Conservation (phyloP, 2,329 filamentous ascomycete genomes). For the Fusarium multiceps region DNA sequence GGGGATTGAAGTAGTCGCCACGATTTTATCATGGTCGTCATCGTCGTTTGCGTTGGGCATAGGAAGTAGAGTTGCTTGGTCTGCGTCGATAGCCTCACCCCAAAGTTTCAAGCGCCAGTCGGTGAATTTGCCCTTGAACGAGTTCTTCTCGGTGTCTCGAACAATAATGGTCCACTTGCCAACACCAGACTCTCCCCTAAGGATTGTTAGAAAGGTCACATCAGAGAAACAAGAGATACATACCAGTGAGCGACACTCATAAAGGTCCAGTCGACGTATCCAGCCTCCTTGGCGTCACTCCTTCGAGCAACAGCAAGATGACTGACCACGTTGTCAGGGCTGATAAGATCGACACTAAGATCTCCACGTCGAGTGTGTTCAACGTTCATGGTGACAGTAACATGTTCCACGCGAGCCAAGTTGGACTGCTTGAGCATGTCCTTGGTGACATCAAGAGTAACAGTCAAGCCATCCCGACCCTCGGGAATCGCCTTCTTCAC, state of each 20-base stretch:
- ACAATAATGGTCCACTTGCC: conserved; percentile 93
- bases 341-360: conserved; percentile 89
- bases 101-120: conserved; percentile 96
- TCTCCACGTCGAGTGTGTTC: conserved; percentile 89
- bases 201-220: conserved; percentile 46
- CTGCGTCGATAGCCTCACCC: conserved; percentile 85
- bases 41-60: conserved; percentile 88
- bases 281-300: conserved; percentile 71
- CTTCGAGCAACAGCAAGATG: conserved; percentile 82
- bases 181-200: conserved; percentile 85
- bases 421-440: conserved; percentile 87
- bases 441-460: conserved; percentile 82
- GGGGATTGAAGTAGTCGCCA: conserved; percentile 64
- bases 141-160: conserved; percentile 84
- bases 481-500: conserved; percentile 89
- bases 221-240: conserved; percentile 46
- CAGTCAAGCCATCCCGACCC: conserved; percentile 81
- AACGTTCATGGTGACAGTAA: conserved; percentile 97
- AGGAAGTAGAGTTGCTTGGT: conserved; percentile 78
- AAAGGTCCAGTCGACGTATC: conserved; percentile 97
- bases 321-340: conserved; percentile 83
- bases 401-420: conserved; percentile 87
- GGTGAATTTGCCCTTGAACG: conserved; percentile 79
- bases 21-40: conserved; percentile 77
- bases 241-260: conserved; percentile 98